Conservation (phyloP, 305 asterid species). For the Fraxinus platypoda region DNA sequence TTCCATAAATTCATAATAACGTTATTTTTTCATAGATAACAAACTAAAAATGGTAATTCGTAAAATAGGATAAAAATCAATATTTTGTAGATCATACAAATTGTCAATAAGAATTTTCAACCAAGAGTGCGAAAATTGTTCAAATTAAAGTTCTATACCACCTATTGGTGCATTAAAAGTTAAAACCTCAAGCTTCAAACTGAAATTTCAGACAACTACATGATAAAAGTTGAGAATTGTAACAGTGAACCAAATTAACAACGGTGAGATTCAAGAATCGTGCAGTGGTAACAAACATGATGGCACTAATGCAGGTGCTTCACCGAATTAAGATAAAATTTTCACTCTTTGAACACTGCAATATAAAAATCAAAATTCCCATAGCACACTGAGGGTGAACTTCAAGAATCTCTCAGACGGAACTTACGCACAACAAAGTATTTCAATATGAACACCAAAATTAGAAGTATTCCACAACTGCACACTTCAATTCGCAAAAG, state of each 20-base stretch:
- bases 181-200: neutral
- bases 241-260: neutral
- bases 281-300: neutral
- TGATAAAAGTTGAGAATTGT: neutral
- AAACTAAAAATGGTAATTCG: neutral
- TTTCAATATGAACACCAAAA: neutral
- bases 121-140: neutral
- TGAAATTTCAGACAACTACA: neutral
- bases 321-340: no score
- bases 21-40: neutral
- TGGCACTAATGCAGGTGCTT: neutral
- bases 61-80: no score
- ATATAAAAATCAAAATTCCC: no score
- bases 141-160: neutral
- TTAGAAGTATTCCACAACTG: neutral
- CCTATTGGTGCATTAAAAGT: neutral
- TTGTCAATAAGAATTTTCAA: neutral
- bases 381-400: neutral
- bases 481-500: neutral
- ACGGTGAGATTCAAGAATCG: neutral
- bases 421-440: neutral
- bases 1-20: no score
- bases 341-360: no score
- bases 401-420: neutral
- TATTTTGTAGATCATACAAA: neutral